phyloP scores from a whole-genome alignment of 2,329 filamentous ascomycete genomes.

The Domatiomyces globalis region DNA sequence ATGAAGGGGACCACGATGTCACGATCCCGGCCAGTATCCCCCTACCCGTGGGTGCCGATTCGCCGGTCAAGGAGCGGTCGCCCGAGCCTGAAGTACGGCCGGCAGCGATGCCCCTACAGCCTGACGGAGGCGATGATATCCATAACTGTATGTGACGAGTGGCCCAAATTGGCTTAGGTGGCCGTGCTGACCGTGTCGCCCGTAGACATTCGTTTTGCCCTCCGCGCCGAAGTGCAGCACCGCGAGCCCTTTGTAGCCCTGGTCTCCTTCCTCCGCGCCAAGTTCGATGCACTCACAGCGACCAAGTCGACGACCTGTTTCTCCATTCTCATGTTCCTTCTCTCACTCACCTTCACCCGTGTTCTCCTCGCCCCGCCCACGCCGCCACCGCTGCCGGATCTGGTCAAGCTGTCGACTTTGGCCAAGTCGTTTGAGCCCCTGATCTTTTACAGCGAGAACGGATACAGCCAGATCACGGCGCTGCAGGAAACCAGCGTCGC shows the following conservation, averaged over 20 bases:
- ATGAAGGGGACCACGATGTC: conserved; percentile 36
- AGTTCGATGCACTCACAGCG: conserved; percentile 47
- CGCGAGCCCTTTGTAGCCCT: conserved; percentile 68
- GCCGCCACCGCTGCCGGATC: conserved; percentile 58
- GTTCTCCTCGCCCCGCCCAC: conserved; percentile 55
- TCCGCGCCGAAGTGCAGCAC: conserved; percentile 78
- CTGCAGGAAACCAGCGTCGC: conserved; percentile 83
- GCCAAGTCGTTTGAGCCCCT: conserved; percentile 86
- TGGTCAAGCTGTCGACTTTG: conserved; percentile 80
- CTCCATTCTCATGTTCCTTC: conserved; percentile 46
- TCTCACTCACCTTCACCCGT: conserved; percentile 52
- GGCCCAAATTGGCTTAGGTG: not conserved
- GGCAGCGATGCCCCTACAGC: conserved; percentile 13
- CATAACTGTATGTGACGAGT: conserved; percentile 38
- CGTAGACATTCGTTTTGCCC: conserved; percentile 72
- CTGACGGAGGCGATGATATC: conserved; percentile 12
- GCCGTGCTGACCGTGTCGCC: not conserved
- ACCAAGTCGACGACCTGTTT: conserved; percentile 55
- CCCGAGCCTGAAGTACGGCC: conserved; percentile 36
- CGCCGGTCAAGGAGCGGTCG: conserved; percentile 43
- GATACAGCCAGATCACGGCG: conserved; percentile 70
- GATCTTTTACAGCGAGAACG: conserved; percentile 87
- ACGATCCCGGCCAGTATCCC: conserved; percentile 44
- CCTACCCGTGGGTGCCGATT: conserved; percentile 39
- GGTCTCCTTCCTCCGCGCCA: conserved; percentile 48